Conservation (phyloP, 495 filamentous ascomycete species). For the Glarea lozoyensis region DNA sequence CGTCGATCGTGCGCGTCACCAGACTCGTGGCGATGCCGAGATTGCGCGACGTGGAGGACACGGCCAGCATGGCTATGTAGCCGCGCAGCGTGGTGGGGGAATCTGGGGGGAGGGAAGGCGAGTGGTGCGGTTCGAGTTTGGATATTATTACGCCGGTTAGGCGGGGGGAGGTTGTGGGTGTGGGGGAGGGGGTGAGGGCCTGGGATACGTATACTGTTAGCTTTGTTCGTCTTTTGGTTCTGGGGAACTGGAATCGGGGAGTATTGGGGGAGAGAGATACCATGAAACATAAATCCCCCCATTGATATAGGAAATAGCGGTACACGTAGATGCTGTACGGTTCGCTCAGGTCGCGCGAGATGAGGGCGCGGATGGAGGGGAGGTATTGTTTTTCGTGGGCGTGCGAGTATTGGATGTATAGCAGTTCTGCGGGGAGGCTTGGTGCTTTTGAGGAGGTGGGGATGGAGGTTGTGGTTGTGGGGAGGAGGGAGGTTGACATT, state of each 20-base stretch:
- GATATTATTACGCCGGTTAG: slow-evolving; percentile 87
- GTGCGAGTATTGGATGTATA: slow-evolving; percentile 78
- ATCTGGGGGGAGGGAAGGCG: slow-evolving; percentile 48
- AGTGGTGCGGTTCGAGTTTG: slow-evolving; percentile 82
- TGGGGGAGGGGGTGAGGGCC: slow-evolving; percentile 57
- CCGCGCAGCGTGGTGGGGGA: slow-evolving; percentile 71
- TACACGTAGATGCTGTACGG: slow-evolving; percentile 99
- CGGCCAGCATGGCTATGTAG: slow-evolving; percentile 98
- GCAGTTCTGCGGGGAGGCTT: slow-evolving; percentile 48
- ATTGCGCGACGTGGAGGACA: slow-evolving; percentile 66
- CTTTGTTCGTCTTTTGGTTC: not conserved
- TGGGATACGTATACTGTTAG: slow-evolving; percentile 17
- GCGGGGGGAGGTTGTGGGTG: slow-evolving; percentile 29
- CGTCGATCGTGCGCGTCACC: slow-evolving; percentile 84
- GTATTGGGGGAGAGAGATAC: slow-evolving; percentile 29
- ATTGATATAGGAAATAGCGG: slow-evolving; percentile 97
- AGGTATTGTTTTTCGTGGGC: slow-evolving; percentile 72
- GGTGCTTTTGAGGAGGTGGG: slow-evolving; percentile 1
- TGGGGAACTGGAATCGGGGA: not conserved
- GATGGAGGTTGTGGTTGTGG: slow-evolving; percentile 2
- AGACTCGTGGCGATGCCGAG: slow-evolving; percentile 86
- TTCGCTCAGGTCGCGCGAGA: slow-evolving; percentile 94
- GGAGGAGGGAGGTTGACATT: not conserved
- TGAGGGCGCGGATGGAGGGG: slow-evolving; percentile 80
- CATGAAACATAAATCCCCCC: slow-evolving; percentile 93